phyloP scores from a whole-genome alignment of 1,284 basidiomycete species.

The Neotropicomus parvogracilis region DNA sequence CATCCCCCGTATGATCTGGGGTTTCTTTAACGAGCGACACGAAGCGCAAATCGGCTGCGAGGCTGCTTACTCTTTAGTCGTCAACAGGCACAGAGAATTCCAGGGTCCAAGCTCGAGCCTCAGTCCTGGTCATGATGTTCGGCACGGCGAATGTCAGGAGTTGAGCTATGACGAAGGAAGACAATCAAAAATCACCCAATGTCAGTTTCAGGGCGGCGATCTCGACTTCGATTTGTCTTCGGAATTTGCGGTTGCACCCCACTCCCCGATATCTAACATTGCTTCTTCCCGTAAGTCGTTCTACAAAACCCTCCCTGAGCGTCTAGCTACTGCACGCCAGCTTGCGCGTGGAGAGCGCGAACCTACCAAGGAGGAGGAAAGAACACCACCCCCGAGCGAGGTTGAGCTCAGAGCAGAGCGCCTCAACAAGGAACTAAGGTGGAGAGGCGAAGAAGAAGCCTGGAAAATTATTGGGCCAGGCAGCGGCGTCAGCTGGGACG shows the following conservation, averaged over 20 bases:
- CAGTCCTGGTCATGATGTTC: conserved; percentile 11
- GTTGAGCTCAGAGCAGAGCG: conserved; percentile 81
- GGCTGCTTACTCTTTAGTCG: conserved; percentile 75
- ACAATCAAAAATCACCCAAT: neutral
- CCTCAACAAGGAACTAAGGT: conserved; percentile 81
- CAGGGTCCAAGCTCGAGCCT: conserved; percentile 36
- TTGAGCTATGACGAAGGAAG: neutral
- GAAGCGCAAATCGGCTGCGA: conserved; percentile 79
- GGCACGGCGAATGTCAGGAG: conserved; percentile 1
- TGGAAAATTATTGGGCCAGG: conserved; percentile 74
- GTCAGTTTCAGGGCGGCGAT: conserved; percentile 43
- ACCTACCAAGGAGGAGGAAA: conserved; percentile 79
- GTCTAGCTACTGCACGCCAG: conserved; percentile 73
- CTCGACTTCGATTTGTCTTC: conserved; percentile 70
- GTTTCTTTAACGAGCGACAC: conserved; percentile 89
- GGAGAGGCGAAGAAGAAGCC: conserved; percentile 73
- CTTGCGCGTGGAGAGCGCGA: conserved; percentile 78
- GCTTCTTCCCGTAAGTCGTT: conserved; percentile 71
- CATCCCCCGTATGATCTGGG: conserved; percentile 86
- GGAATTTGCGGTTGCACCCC: conserved; percentile 71
- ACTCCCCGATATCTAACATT: conserved; percentile 58
- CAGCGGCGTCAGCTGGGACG: conserved; percentile 70
- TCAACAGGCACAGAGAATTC: conserved; percentile 64
- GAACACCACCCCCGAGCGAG: conserved; percentile 82
- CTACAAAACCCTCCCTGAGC: conserved; percentile 70